Conservation (phyloP, 805 yeast genomes). For the Dipodascopsis uninucleata region DNA sequence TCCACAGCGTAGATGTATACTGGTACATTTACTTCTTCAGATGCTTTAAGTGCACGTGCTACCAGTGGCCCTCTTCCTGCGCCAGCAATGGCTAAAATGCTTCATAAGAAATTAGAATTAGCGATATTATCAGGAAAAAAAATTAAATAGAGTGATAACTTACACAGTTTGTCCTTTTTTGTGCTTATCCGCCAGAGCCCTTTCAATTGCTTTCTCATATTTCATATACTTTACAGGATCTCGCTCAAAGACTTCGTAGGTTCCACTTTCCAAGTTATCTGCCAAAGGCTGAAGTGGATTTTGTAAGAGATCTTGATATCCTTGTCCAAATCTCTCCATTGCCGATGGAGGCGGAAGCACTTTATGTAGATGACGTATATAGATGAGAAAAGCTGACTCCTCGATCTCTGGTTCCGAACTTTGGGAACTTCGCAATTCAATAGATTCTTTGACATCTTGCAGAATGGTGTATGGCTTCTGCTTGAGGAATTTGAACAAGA, state of each 20-base stretch:
- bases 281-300: constrained; percentile 73
- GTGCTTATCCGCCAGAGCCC: constrained; percentile 42
- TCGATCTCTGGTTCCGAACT: constrained; percentile 27
- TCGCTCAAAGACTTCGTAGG: constrained; percentile 67
- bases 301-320: constrained; percentile 46
- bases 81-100: constrained; percentile 62
- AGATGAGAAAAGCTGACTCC: constrained; percentile 42
- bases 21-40: constrained; percentile 32
- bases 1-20: constrained; percentile 58
- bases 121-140: neutral
- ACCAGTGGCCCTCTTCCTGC: constrained; percentile 88
- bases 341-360: constrained; percentile 33
- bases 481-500: constrained; percentile 46
- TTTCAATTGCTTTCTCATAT: constrained; percentile 61
- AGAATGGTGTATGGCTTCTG: constrained; percentile 45
- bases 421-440: constrained; percentile 25
- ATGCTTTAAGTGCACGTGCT: constrained; percentile 47
- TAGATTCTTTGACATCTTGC: constrained; percentile 48
- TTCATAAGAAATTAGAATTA: neutral
- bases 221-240: constrained; percentile 66
- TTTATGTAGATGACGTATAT: constrained; percentile 41
- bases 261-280: constrained; percentile 51
- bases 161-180: neutral
- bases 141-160: neutral
- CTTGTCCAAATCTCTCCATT: constrained; percentile 36